Base-by-base conservation (phyloP, 2,329 filamentous ascomycete genomes). In the Aureobasidium mangrovei region DNA sequence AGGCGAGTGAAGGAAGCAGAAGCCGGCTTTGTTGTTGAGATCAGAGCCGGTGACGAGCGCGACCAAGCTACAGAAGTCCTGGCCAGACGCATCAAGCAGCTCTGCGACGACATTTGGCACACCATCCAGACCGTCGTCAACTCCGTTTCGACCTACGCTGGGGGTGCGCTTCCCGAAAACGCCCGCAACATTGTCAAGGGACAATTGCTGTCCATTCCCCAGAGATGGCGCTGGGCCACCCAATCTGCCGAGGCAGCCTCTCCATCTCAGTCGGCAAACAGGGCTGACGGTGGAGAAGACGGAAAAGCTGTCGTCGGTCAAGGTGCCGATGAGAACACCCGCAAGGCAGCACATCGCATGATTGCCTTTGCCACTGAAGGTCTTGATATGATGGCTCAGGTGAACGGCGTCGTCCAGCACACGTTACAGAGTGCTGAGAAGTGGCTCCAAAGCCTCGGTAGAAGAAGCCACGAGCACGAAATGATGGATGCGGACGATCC, bases 361-460 rank as follows among this genome's bases (percentile, higher is more conserved):
- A 73, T 97, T 9, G 82, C 93, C 1, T 81, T 97, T 49, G 91
- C 91, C 5, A 86, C 86, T 63, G 91, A 97, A 67, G 89, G 91
- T 0, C 75, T 97, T 10, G 90, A 96, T 62, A 95, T 97, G 85
- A 90, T 97, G 78, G 80, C 83, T 1, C 90, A 96, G 67, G 89
- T 98, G 47, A 93, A 84, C 39, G 83, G 84, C 4, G 88, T 96
- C 2, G 79, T 97, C 7, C 88, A 94, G 61, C 86, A 89, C 52
- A 97, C 93, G 0, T 86, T 97, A 52, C 80, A 87, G 54, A 93
- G 87, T 62, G 93, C 93, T 0, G 91, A 97, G 69, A 82, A 85
- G 62, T 97, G 93, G 93, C 88, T 91, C 60, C 86, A 91, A 56
- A 77, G 46, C 26, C 18, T 56, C n/a, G 46, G 46, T 7, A 45